Evolutionary conservation across 2,329 filamentous ascomycete species (phyloP), one percentile per base, ranked within the genome.

Genomic region (Arthrobotrys pseudoclavata): DNA sequence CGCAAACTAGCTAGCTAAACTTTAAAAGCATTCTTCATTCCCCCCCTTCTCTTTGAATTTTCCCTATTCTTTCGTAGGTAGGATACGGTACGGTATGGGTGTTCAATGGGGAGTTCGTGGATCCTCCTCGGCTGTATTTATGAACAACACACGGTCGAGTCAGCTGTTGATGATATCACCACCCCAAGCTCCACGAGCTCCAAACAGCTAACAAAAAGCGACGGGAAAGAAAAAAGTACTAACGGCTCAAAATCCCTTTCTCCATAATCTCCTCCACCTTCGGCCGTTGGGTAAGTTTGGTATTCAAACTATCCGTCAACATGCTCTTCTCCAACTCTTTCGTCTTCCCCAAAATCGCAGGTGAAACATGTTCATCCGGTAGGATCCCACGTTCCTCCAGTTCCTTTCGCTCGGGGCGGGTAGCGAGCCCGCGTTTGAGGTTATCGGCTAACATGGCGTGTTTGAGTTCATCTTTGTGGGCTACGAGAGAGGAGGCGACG

Each of bases 361-460:
- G 81, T 12, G 80, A 79, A 40, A 80, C 79, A 47, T 79, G 79
- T 24, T 68, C 60, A 34, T 66, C 42, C 34, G 81, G 80, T n/a
- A 82, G 79, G 66, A 82, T 81, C 24, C 81, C 80, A 42, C 81
- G 80, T 61, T 80, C 79, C 10, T 81, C 75, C 5, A 82, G 79
- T 53, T 81, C 80, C 22, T 80, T 79, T 52, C 80, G 80, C 22
- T 80, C 80, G 2, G 80, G 79, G 52, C 81, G 79, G 52, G 80
- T 66, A 1, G 77, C 66, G 34, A 81, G 74, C 3, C 80, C 77
- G 26, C 79, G 79, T 52, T 81, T 81, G 45, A 81, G 71, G 53
- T 76, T 63, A 57, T 81, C 80, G n/a, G 64, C 55, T 18, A 80
- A 53, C 76, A 82, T 81, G 29, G 79, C 78, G 22, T 79, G 80